Conservation (phyloP, 225 moss, liverwort and hornwort genomes). For the Rhytidiadelphus loreus region DNA sequence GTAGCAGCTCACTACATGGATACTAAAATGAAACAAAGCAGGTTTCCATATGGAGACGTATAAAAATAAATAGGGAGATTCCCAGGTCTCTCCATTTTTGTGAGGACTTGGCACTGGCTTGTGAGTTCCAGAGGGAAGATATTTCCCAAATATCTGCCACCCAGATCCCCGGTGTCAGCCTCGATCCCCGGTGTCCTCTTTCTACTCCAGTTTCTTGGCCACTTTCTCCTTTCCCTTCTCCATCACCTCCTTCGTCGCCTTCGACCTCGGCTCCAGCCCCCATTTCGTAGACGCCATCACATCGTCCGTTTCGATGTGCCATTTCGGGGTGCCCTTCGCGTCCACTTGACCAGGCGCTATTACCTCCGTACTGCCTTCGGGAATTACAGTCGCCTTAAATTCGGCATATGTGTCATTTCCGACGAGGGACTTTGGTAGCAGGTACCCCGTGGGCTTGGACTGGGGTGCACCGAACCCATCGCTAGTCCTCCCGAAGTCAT, state of each 20-base stretch:
- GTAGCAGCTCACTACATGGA: not conserved
- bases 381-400: not conserved
- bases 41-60: not conserved
- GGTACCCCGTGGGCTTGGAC: too few relatives aligned
- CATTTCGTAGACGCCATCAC: too few relatives aligned
- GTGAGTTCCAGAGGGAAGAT: not conserved
- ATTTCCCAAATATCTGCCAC: not conserved
- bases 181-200: not conserved
- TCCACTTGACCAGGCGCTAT: not conserved
- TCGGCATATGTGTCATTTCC: not conserved
- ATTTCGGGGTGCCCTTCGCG: not conserved
- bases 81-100: not conserved
- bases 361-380: too few relatives aligned
- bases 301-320: not conserved
- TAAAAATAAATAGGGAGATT: not conserved
- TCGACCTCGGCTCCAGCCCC: rapidly evolving
- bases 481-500: too few relatives aligned
- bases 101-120: not conserved
- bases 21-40: not conserved
- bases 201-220: not conserved
- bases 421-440: not conserved
- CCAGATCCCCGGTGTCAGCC: not conserved
- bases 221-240: not conserved
- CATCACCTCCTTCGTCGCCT: too few relatives aligned
- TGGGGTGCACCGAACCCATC: too few relatives aligned